Evolutionary conservation across 2,329 filamentous ascomycete species (phyloP).

Genomic region (Sordariomycetes sp.): DNA sequence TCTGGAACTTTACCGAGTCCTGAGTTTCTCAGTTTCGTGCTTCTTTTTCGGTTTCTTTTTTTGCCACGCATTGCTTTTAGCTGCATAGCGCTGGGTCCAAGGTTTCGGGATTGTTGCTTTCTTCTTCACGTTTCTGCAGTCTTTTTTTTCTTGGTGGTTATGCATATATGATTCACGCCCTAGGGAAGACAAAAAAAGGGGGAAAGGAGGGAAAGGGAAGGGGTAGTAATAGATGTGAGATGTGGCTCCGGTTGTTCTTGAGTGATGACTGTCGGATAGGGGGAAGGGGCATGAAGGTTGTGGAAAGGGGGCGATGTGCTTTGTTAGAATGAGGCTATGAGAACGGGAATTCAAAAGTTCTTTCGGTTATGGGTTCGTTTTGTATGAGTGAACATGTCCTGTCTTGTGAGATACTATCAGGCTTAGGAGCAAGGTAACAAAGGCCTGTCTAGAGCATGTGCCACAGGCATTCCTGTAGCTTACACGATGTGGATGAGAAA

Average conservation of each 20-base stretch:
- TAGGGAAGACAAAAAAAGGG: neutral
- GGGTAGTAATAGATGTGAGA: neutral
- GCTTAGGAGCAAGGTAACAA: no score
- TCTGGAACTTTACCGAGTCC: constrained; percentile 9
- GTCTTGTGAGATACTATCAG: no score
- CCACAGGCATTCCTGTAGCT: neutral
- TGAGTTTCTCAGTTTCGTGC: constrained; percentile 5
- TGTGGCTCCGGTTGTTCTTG: neutral
- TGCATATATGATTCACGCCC: neutral
- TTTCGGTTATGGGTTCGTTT: no score
- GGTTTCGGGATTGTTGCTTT: constrained; percentile 2
- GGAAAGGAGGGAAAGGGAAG: neutral
- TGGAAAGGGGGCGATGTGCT: no score
- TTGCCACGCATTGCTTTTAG: constrained; percentile 7
- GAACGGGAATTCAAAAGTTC: no score
- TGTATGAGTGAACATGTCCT: no score
- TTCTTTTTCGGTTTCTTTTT: constrained; percentile 9
- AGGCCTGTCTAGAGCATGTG: no score
- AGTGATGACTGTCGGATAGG: no score
- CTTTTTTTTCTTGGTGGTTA: constrained; percentile 1
- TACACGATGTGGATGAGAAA: neutral
- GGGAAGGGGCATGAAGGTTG: no score
- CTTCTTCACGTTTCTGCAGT: neutral
- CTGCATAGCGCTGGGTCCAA: constrained; percentile 4
- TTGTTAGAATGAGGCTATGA: no score